Evolutionary conservation across 78 protist species (phyloP), one percentile per base, ranked within the genome.

Genomic region (Pigoraptor vietnamica): DNA sequence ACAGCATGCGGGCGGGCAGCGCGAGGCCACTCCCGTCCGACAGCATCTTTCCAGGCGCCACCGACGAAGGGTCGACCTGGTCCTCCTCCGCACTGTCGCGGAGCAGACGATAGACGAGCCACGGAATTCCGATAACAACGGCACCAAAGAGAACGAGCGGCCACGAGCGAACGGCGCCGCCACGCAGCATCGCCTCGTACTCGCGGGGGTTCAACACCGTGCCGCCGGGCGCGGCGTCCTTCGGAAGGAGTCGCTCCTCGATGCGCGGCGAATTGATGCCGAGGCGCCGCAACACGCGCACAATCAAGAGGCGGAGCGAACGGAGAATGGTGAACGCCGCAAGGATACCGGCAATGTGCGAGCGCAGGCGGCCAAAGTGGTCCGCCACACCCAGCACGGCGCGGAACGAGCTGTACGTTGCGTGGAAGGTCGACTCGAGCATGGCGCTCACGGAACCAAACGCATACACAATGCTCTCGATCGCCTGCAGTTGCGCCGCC

Each of bases 381-480:
- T 86, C 89, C 24, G 89, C 89, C 2, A 86, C 89, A 9, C 39
- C 89, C 23, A 86, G 36, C 89, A 86, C 39, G 39, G 89, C 89
- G 2, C 89, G 89, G 89, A 86, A 86, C 35, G 89, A 86, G 24
- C 40, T 36, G 39, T 86, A 36, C 21, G 89, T 86, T 10, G 89
- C 89, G 32, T 86, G 89, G 89, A 24, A 86, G 14, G 89, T 86
- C 35, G 55, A 37, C 38, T 86, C 89, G 55, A 86, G 39, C 89
- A 86, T 86, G 38, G 34, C 34, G 89, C 38, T 33, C 40, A 86
- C 89, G 9, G 89, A 86, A 6, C 55, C 39, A 10, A 86, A 34
- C 10, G 89, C 89, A 2, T 37, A 24, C 36, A 86, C 89, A 37
- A 86, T 36, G 39, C 23, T 37, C 38, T 86, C 89, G 24, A 86